Evolutionary conservation across 148 eudicot genomes (phyloP).

Genomic region (Hydrangea macrophylla): DNA sequence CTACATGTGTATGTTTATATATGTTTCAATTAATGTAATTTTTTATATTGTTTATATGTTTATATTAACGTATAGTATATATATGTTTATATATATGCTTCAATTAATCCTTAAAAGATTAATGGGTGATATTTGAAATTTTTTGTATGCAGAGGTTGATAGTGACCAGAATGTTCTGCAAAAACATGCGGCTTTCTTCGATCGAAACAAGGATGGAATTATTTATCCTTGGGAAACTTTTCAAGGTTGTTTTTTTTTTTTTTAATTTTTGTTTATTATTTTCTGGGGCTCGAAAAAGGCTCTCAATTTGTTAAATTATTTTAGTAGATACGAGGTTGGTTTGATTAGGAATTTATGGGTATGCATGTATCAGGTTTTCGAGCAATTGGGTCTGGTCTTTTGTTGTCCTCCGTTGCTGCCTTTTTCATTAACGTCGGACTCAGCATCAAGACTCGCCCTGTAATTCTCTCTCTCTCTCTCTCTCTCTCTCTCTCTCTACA

Average conservation of each 20-base stretch:
- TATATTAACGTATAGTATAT: too few species aligned
- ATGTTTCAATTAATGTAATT: too few species aligned
- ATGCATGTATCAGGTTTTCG: constrained; percentile 45
- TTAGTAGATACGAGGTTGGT: not conserved
- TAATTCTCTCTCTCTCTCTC: constrained; percentile 3
- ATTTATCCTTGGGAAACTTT: constrained; percentile 77
- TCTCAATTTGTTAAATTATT: not conserved
- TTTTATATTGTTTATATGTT: too few species aligned
- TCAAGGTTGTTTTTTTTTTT: constrained; percentile 35
- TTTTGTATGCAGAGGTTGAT: constrained; percentile 17
- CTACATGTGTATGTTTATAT: not conserved
- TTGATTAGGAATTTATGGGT: not conserved
- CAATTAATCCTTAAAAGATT: not conserved
- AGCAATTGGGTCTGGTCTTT: constrained; percentile 55
- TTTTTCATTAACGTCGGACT: constrained; percentile 48
- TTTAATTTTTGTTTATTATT: not conserved
- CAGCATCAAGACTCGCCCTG: constrained; percentile 43
- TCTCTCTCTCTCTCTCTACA: not conserved
- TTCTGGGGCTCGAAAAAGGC: not conserved
- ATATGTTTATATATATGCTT: too few species aligned
- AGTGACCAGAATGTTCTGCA: constrained; percentile 35
- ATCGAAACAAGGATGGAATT: constrained; percentile 74
- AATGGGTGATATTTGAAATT: not conserved
- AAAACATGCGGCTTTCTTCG: constrained; percentile 70
- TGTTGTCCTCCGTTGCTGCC: constrained; percentile 42